Base-by-base conservation (phyloP, 345 rosid species). In the Barbarea vulgaris region DNA sequence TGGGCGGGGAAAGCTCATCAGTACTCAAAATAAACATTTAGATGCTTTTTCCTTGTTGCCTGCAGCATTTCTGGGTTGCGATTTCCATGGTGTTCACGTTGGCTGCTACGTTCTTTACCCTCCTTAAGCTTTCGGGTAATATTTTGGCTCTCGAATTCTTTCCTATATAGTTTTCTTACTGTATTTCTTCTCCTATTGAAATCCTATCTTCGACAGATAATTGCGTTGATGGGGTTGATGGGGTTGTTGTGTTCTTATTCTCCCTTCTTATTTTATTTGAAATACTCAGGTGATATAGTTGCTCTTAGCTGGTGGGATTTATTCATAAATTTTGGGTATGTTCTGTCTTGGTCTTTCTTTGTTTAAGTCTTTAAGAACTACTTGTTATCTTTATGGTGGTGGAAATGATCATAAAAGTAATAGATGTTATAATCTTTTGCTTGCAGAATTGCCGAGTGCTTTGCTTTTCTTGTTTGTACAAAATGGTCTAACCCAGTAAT, bases 251-350 rank as follows among this genome's bases (percentile, higher is more conserved):
- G 34, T 37, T 64, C 58, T 63, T 55, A 17, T 64, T 25, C 54
- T 33, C 58, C 42, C 13, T 55, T 63, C 28, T 55, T 64, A 34
- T 77, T 63, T 67, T 67, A 51, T 61, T 21, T 80, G 9, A 27
- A n/a, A 59, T 61, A 58, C 73, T 19, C 89, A 95, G 99, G 99
- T 56, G 93, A 87, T 77, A 86, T 92, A 4, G 85, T 66, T 58
- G 81, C 97, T 79, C 93, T 95, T 83, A 85, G 97, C 80, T 91
- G 98, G 98, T 93, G 98, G 98, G 94, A 89, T 68, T 84, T 93
- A 81, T 93, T 93, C 69, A 85, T 93, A 82, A 93, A 91, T 80
- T 87, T 93, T 81, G 90, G 98, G 97, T 91, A 81, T 47, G 67
- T 36, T 48, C 70, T 72, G 27, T 52, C 37, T 67, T 64, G 69